Percentiles rank a stretch among this genome's conserved stretches.
phyloP scores from a whole-genome alignment of 306 rosid genomes.

The Adenanthera pavonina region DNA sequence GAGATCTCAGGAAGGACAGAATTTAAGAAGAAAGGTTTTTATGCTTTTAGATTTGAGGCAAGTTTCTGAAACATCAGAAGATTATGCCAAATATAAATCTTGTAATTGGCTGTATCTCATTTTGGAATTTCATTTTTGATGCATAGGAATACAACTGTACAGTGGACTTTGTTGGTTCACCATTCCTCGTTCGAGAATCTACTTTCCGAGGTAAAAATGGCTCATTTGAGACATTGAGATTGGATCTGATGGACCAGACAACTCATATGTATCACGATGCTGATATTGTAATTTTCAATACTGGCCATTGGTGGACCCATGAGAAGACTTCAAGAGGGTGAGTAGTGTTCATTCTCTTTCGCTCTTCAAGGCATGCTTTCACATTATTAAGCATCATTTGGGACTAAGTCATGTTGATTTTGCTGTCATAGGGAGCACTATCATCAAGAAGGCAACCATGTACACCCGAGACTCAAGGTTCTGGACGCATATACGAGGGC shows the following conservation, averaged over 20 bases:
- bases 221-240: conserved; percentile 77
- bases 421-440: conserved; percentile 73
- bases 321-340: conserved; percentile 96
- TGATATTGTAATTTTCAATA: conserved; percentile 82
- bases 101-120: conserved; percentile 19
- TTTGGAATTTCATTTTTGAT: conserved; percentile 19
- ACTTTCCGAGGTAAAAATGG: conserved; percentile 62
- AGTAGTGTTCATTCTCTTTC: conserved; percentile 35
- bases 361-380: conserved; percentile 10
- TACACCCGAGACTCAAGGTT: conserved; percentile 81
- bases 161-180: conserved; percentile 84
- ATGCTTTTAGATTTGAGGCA: conserved; percentile 92
- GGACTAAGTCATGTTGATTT: conserved; percentile 21
- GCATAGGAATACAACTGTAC: conserved; percentile 87
- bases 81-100: background rate
- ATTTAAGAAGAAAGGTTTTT: conserved; percentile 84
- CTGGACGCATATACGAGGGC: conserved; percentile 83
- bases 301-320: conserved; percentile 99
- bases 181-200: conserved; percentile 87
- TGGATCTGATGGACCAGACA: conserved; percentile 89
- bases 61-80: conserved; percentile 43
- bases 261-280: conserved; percentile 77
- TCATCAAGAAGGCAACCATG: conserved; percentile 88
- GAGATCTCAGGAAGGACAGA: conserved; percentile 84
- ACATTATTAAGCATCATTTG: background rate